Base-by-base conservation (phyloP, 495 filamentous ascomycete genomes). In the Talaromyces proteolyticus region DNA sequence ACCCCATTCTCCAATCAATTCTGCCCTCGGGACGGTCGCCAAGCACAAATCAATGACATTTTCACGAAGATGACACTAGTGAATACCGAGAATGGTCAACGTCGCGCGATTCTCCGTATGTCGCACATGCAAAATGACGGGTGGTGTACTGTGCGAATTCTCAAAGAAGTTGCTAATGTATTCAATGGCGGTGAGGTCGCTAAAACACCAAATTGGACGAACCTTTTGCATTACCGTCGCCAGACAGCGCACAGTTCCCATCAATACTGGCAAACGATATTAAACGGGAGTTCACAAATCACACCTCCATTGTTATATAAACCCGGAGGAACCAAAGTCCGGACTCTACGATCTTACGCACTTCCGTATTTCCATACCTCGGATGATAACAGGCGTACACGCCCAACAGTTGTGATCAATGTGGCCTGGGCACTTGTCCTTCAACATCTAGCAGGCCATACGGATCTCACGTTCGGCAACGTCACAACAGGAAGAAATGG, bases 51-150 rank as follows among this genome's bases (percentile, higher is more conserved):
- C 8, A 37, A 10, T 12, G 23, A 40, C 12, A 16, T 23, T 12
- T 38, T 41, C 17, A 53, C 25, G 14, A 26, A 41, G 22, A 18
- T 46, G 6, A 46, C 19, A 11, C 16, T 53, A n/a, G 23, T 47
- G 4, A 16, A 42, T 6, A 20, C 22, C 4, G 6, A 17, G 10
- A 3, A 63, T 55, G 3, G 50, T n/a, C 24, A 8, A 29, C 26
- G 25, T 8, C 68, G 62, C 17, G 72, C 83, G 19, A 53, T 68
- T 29, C 64, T 84, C 44, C 67, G 77, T 6, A 64, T 83, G 3
- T 82, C 78, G 0, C 80, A 84, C 55, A 75, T 79, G 0, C 80
- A 83, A 43, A 82, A 82, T 58, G 80, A 83, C 52, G 80, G 76
- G 22, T 67, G 81, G 6, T 80, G 70, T 53, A 72, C 82, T 0